Evolutionary conservation across 148 eudicot species (phyloP), one percentile per base, ranked within the genome.

Genomic region (Gaultheria prostrata): DNA sequence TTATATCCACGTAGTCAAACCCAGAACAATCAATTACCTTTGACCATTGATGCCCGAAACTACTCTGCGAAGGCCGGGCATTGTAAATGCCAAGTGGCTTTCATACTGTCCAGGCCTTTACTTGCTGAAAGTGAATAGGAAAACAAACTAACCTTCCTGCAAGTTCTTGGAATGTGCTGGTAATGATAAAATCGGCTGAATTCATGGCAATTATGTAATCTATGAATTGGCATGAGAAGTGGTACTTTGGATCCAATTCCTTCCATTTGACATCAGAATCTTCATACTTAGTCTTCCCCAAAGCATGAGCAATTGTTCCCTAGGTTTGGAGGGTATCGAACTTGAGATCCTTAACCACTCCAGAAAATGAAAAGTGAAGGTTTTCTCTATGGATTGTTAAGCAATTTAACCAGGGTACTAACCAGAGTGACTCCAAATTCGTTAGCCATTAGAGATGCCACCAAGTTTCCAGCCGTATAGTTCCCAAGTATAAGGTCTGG

Each of bases 391-490:
- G 54, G 51, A 28, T 15, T 13, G 17, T 24, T 76, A 14, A 54
- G 50, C 46, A 20, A 20, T 1, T n/a, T 18, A 32, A 13, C 11
- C 80, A n/a, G 11, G 26, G 59, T 30, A 67, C 80, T 54, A 50
- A 92, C 98, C 93, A 83, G 92, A 71, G 96, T 90, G 59, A 91
- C 91, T 86, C 93, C 98, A 48, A 94, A 88, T 83, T 87, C 90
- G 46, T 51, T 86, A 48, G 96, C 93, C 88, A 92, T 85, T 26
- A 91, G 88, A 75, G 92, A 89, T 61, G 98, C 97, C 76, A 92
- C 97, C 80, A 92, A 78, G 85, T 94, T 93, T 78, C 97, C 98
- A 83, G 93, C 98, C 12, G 94, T 91, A 84, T 94, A 94, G 87
- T 94, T 94, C 32, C 98, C 98, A 10, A 94, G 85, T 56, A 92